These are phyloP conservation scores for Blastobotrys arbuscula DNA, from an alignment of 1,139 yeast species.

Conservation along the genomic window DNA sequence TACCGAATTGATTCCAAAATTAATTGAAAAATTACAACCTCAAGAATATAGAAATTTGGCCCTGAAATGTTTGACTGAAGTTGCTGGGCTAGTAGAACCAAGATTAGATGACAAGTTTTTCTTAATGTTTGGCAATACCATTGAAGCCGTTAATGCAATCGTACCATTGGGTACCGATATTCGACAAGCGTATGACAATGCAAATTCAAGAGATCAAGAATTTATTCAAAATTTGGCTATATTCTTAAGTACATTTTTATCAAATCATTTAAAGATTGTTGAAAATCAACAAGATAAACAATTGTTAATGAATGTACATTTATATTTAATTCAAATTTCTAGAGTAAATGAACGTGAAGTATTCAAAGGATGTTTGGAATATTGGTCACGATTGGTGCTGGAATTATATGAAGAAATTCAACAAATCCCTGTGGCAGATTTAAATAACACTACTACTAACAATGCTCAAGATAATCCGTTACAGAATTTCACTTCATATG, in stretches of 20 bases:
- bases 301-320: conserved; percentile 64
- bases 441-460: conserved; percentile 53
- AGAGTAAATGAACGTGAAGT: conserved; percentile 93
- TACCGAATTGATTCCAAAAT: conserved; percentile 66
- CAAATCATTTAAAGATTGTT: conserved; percentile 67
- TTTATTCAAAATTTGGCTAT: conserved; percentile 93
- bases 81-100: conserved; percentile 58
- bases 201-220: conserved; percentile 82
- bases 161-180: conserved; percentile 75
- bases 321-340: conserved; percentile 77
- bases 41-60: conserved; percentile 79
- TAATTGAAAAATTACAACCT: conserved; percentile 69
- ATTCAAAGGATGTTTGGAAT: conserved; percentile 90
- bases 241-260: conserved; percentile 79
- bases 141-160: conserved; percentile 65
- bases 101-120: conserved; percentile 67
- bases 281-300: conserved; percentile 62
- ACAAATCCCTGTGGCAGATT: conserved; percentile 62
- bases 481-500: conserved; percentile 32
- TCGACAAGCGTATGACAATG: conserved; percentile 64
- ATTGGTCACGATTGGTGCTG: conserved; percentile 81
- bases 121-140: conserved; percentile 62
- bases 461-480: conserved; percentile 31
- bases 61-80: conserved; percentile 88
- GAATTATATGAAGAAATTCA: conserved; percentile 83